Percentiles rank a stretch among this genome's conserved stretches.
Evolutionary conservation across 768 basidiomycete species (phyloP).

Genomic region (Lactifluus subvellereus): DNA sequence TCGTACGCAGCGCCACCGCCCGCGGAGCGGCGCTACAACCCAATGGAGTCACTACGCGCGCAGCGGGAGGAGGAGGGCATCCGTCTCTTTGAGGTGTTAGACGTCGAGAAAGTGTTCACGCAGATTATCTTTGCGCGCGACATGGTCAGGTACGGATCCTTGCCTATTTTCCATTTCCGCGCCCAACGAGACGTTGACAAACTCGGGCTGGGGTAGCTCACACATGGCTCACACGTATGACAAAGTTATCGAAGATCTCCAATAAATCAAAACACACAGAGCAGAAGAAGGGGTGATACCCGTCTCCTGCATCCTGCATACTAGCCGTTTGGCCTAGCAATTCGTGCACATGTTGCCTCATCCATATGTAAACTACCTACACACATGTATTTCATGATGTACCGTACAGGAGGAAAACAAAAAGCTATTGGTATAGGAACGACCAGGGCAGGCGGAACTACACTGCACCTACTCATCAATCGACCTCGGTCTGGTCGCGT

Average conservation of each 20-base stretch:
- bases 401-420: neutral
- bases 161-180: neutral
- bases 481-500: slow-evolving; percentile 72
- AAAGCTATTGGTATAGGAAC: neutral
- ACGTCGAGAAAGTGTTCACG: slow-evolving; percentile 70
- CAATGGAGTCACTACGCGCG: slow-evolving; percentile 20
- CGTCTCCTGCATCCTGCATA: neutral
- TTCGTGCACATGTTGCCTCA: neutral
- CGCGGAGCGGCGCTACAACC: slow-evolving; percentile 25
- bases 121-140: slow-evolving; percentile 78
- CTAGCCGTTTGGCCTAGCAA: neutral
- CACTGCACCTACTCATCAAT: slow-evolving; percentile 32
- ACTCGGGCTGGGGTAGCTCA: slow-evolving; percentile 38
- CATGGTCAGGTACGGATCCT: slow-evolving; percentile 62
- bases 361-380: neutral
- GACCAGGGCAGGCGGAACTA: neutral
- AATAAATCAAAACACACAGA: neutral
- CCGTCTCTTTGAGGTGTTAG: slow-evolving; percentile 69
- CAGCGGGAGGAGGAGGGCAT: slow-evolving; percentile 43
- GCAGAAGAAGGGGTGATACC: too few species aligned
- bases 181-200: neutral
- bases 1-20: slow-evolving; percentile 43
- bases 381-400: slow-evolving; percentile 1
- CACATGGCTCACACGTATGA: slow-evolving; percentile 83
- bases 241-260: slow-evolving; percentile 60